These are phyloP conservation scores for Colletotrichum cordylinicola DNA, from an alignment of 2,329 filamentous ascomycete genomes.

Conservation along the genomic window DNA sequence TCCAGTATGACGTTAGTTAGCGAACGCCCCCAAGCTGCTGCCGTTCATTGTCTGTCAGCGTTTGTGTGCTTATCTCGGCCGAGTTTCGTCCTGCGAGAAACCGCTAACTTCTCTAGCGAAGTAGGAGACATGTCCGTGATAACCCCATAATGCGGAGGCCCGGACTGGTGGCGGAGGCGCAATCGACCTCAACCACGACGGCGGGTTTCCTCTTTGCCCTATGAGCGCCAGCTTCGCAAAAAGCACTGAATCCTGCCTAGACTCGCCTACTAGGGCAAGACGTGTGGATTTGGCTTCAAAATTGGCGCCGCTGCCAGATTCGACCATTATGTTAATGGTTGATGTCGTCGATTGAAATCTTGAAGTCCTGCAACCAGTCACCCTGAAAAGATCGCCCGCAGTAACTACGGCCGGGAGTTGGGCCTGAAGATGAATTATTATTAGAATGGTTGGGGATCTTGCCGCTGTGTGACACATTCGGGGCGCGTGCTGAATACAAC, in stretches of 20 bases:
- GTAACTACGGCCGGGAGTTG: not conserved
- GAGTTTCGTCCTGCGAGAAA: not conserved
- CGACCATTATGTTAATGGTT: not conserved
- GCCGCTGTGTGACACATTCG: not conserved
- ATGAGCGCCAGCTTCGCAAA: not conserved
- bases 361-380: not conserved
- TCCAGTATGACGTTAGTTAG: not conserved
- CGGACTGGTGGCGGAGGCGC: not conserved
- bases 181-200: not conserved
- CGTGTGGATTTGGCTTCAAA: not conserved
- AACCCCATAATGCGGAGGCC: not conserved
- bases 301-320: not conserved
- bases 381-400: not conserved
- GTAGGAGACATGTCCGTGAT: not conserved
- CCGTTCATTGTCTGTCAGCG: not conserved
- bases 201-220: constrained; percentile 2
- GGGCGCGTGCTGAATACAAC: not conserved
- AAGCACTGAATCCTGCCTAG: not conserved
- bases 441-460: not conserved
- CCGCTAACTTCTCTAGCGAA: not conserved
- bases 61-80: not conserved
- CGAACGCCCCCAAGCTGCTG: not conserved
- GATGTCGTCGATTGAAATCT: not conserved
- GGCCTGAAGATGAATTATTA: not conserved
- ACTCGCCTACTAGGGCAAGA: not conserved